These are phyloP conservation scores for Waitea zeae DNA, from an alignment of 1,284 basidiomycete species.

Conservation along the genomic window DNA sequence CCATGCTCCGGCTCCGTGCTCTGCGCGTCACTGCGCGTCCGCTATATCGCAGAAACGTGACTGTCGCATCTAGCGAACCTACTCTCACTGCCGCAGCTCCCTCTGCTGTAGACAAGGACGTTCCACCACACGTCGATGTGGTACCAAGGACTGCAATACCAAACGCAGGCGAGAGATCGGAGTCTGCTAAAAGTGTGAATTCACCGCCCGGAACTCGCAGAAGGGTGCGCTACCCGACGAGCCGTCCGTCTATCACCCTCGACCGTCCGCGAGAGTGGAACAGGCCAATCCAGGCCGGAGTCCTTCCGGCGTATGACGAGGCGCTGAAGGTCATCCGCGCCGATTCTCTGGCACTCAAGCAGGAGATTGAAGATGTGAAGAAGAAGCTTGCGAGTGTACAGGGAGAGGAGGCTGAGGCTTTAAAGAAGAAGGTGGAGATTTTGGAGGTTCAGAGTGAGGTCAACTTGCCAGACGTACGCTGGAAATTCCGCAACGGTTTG, in stretches of 20 bases:
- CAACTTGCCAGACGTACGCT: conserved; percentile 65
- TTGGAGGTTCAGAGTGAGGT: conserved; percentile 35
- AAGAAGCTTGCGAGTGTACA: conserved; percentile 9
- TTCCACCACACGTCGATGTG: too few species aligned
- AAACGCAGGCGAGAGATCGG: too few species aligned
- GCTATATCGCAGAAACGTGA: too few species aligned
- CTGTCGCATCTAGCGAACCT: too few species aligned
- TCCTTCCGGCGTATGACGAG: conserved; percentile 70
- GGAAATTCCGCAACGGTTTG: conserved; percentile 61
- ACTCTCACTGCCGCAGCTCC: too few species aligned
- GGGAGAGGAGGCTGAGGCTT: conserved; percentile 21
- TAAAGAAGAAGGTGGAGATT: conserved; percentile 19
- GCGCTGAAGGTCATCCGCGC: conserved; percentile 49
- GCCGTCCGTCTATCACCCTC: conserved; percentile 29
- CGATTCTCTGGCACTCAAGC: conserved; percentile 25
- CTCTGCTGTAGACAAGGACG: too few species aligned
- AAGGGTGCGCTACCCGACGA: too few species aligned
- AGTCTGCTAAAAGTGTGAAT: too few species aligned
- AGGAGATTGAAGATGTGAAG: conserved; percentile 25
- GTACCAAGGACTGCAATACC: too few species aligned
- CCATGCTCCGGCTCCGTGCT: too few species aligned
- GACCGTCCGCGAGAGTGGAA: conserved; percentile 43
- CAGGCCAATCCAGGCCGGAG: conserved; percentile 45
- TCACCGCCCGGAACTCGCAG: too few species aligned
- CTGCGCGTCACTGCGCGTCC: too few species aligned